Evolutionary conservation across 768 basidiomycete genomes (phyloP), one percentile per base, ranked within the genome.

Genomic region (Ramaria sp.): DNA sequence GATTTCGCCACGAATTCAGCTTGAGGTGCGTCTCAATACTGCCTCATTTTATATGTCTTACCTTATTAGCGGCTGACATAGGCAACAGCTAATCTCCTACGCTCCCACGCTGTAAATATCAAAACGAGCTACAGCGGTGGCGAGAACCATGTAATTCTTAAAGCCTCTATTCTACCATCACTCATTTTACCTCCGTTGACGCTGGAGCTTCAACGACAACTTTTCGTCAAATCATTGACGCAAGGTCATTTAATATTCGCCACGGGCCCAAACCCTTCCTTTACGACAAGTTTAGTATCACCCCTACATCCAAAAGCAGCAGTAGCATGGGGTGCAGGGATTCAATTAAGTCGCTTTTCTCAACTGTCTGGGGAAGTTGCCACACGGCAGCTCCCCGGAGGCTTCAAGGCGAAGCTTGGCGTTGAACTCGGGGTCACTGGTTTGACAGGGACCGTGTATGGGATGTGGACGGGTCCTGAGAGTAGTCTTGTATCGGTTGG

Each of bases 1-100:
- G 61, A 81, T 79, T 62, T 87, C 86, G 27, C 85, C 87, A 13
- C 77, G 78, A 38, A 59, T 76, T 34, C 70, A 64, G 59, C 63
- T 72, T 22, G 69, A 74, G 63, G 72, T 71, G 9, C 52, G 63
- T 45, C 7, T 43, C 43, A 56, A 56, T 45, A 42, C 52, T 27
- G 13, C 13, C 10, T 41, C 39, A 24, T 27, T 47, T 30, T n/a
- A 15, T 2, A 22, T 22, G 12, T 13, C 5, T 3, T 30, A 47
- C 28, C 45, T 48, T 37, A 55, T 60, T 57, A 59, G 50, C 51
- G 53, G 61, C 42, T 53, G 37, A 57, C 51, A 60, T 54, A 77
- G 76, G 62, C 74, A 54, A 65, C 71, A 36, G 61, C 71, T 45
- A 66, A 67, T 52, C 58, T 78, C 55, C 61, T 74, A 30, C 66